These are phyloP conservation scores for Claviceps quebecensis DNA, from an alignment of 2,329 filamentous ascomycete species.

Conservation along the genomic window DNA sequence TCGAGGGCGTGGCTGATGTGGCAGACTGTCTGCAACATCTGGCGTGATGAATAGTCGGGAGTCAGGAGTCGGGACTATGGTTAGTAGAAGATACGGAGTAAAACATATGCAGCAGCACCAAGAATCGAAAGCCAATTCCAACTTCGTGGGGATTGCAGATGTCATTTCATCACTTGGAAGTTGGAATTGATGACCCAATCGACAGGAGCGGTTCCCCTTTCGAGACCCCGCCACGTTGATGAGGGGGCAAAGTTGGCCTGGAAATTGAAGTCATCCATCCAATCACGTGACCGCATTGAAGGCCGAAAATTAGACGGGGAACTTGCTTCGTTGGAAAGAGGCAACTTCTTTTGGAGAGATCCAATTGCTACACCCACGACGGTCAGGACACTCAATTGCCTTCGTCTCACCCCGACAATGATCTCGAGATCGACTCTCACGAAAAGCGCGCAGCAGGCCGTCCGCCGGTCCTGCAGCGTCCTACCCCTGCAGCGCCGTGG, in stretches of 20 bases:
- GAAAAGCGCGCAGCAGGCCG: conserved; percentile 43
- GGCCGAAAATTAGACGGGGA: conserved; percentile 30
- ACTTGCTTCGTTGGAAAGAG: conserved; percentile 23
- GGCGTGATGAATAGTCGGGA: too few relatives aligned
- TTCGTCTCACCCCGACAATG: conserved; percentile 45
- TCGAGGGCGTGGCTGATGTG: neutral
- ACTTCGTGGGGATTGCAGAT: neutral
- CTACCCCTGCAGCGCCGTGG: conserved; percentile 34
- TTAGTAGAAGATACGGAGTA: too few relatives aligned
- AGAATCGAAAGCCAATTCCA: neutral
- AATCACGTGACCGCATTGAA: conserved; percentile 23
- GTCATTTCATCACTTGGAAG: neutral
- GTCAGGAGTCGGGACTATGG: too few relatives aligned
- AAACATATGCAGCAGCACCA: too few relatives aligned
- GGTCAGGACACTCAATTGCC: conserved; percentile 37
- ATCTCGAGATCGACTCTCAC: conserved; percentile 47
- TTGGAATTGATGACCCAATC: neutral
- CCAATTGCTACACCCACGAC: conserved; percentile 25
- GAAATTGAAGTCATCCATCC: neutral
- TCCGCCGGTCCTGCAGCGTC: conserved; percentile 43
- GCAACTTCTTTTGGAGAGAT: conserved; percentile 26
- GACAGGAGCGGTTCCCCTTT: neutral
- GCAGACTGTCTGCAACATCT: neutral
- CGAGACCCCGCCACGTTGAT: neutral
- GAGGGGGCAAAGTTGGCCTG: neutral